These are phyloP conservation scores for Penicillium soppii DNA, from an alignment of 495 filamentous ascomycete genomes.

Conservation along the genomic window DNA sequence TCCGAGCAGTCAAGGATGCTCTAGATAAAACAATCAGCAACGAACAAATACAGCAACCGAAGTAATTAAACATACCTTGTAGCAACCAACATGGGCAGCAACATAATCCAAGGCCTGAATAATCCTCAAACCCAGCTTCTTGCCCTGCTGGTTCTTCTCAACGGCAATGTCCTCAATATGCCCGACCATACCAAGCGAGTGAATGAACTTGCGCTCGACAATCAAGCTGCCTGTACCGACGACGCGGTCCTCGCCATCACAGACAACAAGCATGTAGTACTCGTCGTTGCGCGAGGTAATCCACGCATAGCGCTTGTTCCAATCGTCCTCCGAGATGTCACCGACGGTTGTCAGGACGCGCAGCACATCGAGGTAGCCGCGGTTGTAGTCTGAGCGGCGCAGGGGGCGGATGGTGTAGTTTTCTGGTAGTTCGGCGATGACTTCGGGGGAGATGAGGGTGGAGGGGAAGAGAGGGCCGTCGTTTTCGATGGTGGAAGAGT, in stretches of 20 bases:
- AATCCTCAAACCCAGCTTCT: constrained; percentile 88
- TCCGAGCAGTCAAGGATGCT: constrained; percentile 75
- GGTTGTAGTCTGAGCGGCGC: constrained; percentile 71
- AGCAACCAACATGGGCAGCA: constrained; percentile 81
- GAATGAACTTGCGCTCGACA: constrained; percentile 63
- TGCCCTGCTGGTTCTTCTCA: constrained; percentile 89
- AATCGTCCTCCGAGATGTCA: constrained; percentile 73
- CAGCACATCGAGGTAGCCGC: constrained; percentile 81
- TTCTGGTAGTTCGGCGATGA: constrained; percentile 68
- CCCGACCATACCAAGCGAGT: constrained; percentile 62
- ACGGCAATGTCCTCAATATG: constrained; percentile 99
- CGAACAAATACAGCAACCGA: background rate
- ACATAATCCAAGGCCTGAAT: constrained; percentile 94
- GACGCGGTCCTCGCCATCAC: constrained; percentile 65
- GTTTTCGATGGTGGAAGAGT: constrained; percentile 45
- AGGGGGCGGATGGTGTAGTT: constrained; percentile 83
- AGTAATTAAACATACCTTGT: constrained; percentile 66
- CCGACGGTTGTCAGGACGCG: constrained; percentile 91
- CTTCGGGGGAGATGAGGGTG: constrained; percentile 73
- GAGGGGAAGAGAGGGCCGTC: constrained; percentile 69
- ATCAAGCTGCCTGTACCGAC: constrained; percentile 88
- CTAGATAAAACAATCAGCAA: constrained; percentile 30
- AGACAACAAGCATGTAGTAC: constrained; percentile 83
- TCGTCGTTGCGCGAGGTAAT: constrained; percentile 74
- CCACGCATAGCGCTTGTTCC: constrained; percentile 79